phyloP scores from a whole-genome alignment of 78 protist species.

The Dictyostelium brefeldianum region DNA sequence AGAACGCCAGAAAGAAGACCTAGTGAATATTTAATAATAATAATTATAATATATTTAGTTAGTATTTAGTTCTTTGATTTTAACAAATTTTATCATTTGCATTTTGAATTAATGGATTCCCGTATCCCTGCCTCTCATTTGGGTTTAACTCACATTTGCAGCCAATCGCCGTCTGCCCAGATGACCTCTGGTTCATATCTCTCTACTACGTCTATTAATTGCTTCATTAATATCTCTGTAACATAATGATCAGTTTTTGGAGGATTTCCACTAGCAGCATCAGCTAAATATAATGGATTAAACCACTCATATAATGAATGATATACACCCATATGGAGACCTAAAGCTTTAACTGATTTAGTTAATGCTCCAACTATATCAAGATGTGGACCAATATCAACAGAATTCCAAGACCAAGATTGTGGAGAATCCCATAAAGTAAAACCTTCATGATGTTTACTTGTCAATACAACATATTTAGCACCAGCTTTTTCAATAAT shows the following conservation, averaged over 20 bases:
- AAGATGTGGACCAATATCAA: slow-evolving; percentile 55
- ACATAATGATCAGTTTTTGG: slow-evolving; percentile 34
- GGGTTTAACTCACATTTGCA: not conserved
- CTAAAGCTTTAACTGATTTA: slow-evolving; percentile 17
- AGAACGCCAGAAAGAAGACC: slow-evolving; percentile 41
- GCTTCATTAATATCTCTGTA: slow-evolving; percentile 34
- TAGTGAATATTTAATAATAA: not conserved
- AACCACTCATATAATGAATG: slow-evolving; percentile 78
- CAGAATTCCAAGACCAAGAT: slow-evolving; percentile 63
- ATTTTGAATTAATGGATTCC: too few relatives aligned
- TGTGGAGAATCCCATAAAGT: slow-evolving; percentile 34
- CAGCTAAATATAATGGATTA: slow-evolving; percentile 56
- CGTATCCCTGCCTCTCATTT: too few relatives aligned
- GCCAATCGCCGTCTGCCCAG: slow-evolving; percentile 68
- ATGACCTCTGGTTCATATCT: slow-evolving; percentile 18
- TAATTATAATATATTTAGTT: not conserved
- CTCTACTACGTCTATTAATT: slow-evolving; percentile 22
- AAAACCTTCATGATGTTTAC: slow-evolving; percentile 81
- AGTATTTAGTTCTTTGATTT: too few relatives aligned
- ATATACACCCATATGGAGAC: slow-evolving; percentile 61
- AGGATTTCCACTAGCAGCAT: slow-evolving; percentile 29
- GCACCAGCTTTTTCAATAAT: slow-evolving; percentile 72
- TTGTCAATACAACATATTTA: slow-evolving; percentile 59
- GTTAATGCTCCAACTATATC: slow-evolving; percentile 28
- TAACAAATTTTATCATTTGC: too few relatives aligned